phyloP scores from a whole-genome alignment of 2,329 filamentous ascomycete genomes.

The Beauveria bassiana region DNA sequence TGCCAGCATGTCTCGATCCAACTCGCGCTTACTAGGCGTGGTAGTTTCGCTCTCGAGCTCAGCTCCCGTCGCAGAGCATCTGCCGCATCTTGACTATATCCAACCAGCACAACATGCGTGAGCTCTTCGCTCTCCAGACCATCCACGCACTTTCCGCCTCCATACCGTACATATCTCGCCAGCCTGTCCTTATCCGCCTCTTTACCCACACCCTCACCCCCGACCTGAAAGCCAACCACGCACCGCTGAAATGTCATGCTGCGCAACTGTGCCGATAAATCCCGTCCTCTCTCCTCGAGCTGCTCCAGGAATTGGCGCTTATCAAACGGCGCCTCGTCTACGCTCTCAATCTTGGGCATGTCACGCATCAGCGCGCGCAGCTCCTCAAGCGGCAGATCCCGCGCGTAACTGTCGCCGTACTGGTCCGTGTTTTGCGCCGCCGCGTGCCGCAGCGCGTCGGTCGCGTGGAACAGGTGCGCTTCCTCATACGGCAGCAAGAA shows the following conservation, averaged over 20 bases:
- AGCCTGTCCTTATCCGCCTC: constrained; percentile 34
- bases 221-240: constrained; percentile 32
- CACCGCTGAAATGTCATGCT: constrained; percentile 46
- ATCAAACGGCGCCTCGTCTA: constrained; percentile 31
- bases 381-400: constrained; percentile 59
- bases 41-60: constrained; percentile 42
- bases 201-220: constrained; percentile 22
- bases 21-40: constrained; percentile 57
- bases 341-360: constrained; percentile 42
- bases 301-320: constrained; percentile 41
- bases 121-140: constrained; percentile 43
- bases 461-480: constrained; percentile 65
- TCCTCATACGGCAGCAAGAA: constrained; percentile 57
- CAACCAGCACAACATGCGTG: constrained; percentile 59
- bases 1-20: constrained; percentile 81
- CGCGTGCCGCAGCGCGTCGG: constrained; percentile 43
- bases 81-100: constrained; percentile 29
- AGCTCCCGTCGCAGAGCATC: constrained; percentile 36
- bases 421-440: constrained; percentile 61
- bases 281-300: constrained; percentile 48
- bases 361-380: constrained; percentile 43
- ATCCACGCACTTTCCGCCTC: constrained; percentile 51
- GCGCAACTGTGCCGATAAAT: constrained; percentile 39
- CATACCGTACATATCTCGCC: constrained; percentile 58
- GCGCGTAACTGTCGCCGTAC: constrained; percentile 75